Evolutionary conservation across 306 rosid species (phyloP).

Genomic region (Lotus japonicus): DNA sequence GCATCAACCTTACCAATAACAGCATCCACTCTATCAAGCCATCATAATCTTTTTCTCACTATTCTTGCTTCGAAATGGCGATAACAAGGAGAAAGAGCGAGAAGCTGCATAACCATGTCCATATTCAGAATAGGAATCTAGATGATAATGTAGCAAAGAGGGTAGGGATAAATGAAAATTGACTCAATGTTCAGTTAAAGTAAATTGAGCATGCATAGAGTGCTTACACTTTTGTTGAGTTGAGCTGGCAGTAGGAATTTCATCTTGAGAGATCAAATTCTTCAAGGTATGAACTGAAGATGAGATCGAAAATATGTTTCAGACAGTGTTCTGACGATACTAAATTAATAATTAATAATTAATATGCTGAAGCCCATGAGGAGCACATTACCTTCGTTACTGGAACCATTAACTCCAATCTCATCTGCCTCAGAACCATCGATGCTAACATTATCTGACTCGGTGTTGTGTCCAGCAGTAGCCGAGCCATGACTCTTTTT

Average conservation of each 20-base stretch:
- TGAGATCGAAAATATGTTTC: slow-evolving; percentile 13
- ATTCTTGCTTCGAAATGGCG: slow-evolving; percentile 87
- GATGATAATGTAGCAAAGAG: background rate
- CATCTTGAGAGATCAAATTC: slow-evolving; percentile 83
- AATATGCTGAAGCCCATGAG: background rate
- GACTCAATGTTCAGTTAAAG: background rate
- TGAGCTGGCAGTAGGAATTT: slow-evolving; percentile 57
- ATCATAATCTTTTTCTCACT: slow-evolving; percentile 61
- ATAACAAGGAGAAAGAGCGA: slow-evolving; percentile 80
- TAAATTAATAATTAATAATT: background rate
- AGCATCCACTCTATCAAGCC: slow-evolving; percentile 32
- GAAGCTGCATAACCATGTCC: slow-evolving; percentile 54
- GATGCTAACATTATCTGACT: slow-evolving; percentile 49
- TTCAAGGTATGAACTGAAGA: slow-evolving; percentile 68
- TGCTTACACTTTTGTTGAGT: slow-evolving; percentile 73
- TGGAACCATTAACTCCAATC: slow-evolving; percentile 38
- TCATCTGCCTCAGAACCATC: slow-evolving; percentile 62
- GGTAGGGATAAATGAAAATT: background rate
- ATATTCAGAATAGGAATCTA: slow-evolving; percentile 6
- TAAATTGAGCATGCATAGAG: slow-evolving; percentile 4
- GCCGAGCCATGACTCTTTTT: slow-evolving; percentile 74
- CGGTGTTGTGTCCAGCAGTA: slow-evolving; percentile 42
- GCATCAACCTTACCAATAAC: slow-evolving; percentile 20
- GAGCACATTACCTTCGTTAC: slow-evolving; percentile 65
- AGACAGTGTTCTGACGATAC: too few relatives aligned